Evolutionary conservation across 768 basidiomycete species (phyloP).

Genomic region (Termitomyces sp.): DNA sequence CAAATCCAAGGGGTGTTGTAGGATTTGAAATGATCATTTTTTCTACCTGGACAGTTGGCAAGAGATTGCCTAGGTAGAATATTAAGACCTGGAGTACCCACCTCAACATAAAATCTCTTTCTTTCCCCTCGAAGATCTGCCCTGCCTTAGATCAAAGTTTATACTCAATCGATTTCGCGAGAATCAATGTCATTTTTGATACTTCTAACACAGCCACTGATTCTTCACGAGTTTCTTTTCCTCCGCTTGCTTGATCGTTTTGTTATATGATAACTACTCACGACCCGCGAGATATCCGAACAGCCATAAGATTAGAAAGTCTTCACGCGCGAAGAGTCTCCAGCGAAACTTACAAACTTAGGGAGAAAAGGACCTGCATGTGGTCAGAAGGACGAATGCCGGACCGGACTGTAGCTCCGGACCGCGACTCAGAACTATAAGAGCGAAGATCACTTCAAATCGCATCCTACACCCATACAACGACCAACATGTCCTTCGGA

Average conservation of each 20-base stretch:
- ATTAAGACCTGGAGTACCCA: too few relatives aligned
- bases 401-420: constrained; percentile 11
- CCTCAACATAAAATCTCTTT: too few relatives aligned
- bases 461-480: neutral
- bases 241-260: neutral
- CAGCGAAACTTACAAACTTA: neutral
- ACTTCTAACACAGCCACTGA: neutral
- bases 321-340: neutral
- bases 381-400: neutral
- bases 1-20: too few relatives aligned
- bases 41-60: too few relatives aligned
- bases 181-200: neutral
- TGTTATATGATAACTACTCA: neutral
- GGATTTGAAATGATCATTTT: too few relatives aligned
- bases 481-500: constrained; percentile 15
- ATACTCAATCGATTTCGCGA: too few relatives aligned
- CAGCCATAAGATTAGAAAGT: neutral
- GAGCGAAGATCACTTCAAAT: neutral
- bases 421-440: constrained; percentile 6
- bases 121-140: neutral
- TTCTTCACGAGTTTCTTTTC: too few relatives aligned
- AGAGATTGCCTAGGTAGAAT: too few relatives aligned
- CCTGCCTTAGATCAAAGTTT: too few relatives aligned
- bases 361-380: neutral
- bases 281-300: neutral